Conservation (phyloP, 805 yeast genomes). For the Ogataea pilisensis region DNA sequence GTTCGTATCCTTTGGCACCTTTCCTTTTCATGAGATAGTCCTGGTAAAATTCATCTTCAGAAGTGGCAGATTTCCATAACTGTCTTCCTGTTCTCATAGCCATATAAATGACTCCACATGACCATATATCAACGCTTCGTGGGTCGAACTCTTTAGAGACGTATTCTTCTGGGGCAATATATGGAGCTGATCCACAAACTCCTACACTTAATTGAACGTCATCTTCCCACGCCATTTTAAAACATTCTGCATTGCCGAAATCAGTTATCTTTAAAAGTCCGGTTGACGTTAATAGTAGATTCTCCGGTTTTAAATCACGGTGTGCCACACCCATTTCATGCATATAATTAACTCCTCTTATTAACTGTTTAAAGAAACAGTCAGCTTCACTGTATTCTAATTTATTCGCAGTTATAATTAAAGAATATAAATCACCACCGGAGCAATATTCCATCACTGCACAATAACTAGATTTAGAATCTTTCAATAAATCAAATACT, state of each 20-base stretch:
- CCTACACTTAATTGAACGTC: slow-evolving; percentile 69
- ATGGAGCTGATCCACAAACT: slow-evolving; percentile 82
- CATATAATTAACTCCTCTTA: slow-evolving; percentile 82
- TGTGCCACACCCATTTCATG: slow-evolving; percentile 89
- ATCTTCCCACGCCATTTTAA: slow-evolving; percentile 80
- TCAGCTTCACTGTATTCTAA: slow-evolving; percentile 82
- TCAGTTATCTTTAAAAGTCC: slow-evolving; percentile 82
- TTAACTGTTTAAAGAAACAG: slow-evolving; percentile 82
- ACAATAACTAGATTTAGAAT: slow-evolving; percentile 77
- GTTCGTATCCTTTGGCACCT: slow-evolving; percentile 83
- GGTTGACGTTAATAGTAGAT: slow-evolving; percentile 63
- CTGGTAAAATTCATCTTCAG: slow-evolving; percentile 73
- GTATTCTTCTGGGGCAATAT: slow-evolving; percentile 88
- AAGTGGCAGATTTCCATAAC: slow-evolving; percentile 80
- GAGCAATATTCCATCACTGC: slow-evolving; percentile 84
- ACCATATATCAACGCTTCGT: slow-evolving; percentile 82
- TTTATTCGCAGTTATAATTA: slow-evolving; percentile 72
- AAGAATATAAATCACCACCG: slow-evolving; percentile 76
- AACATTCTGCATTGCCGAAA: slow-evolving; percentile 82
- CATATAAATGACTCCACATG: slow-evolving; percentile 90
- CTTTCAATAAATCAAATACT: slow-evolving; percentile 72
- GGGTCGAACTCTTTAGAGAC: slow-evolving; percentile 67
- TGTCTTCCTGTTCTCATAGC: slow-evolving; percentile 95
- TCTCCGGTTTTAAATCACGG: slow-evolving; percentile 87
- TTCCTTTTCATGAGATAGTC: slow-evolving; percentile 75